A percentile compares a stretch with the other conserved stretches of the same genome.
Evolutionary conservation across 2,329 filamentous ascomycete genomes (phyloP).

Genomic region (Scedosporium dehoogii): DNA sequence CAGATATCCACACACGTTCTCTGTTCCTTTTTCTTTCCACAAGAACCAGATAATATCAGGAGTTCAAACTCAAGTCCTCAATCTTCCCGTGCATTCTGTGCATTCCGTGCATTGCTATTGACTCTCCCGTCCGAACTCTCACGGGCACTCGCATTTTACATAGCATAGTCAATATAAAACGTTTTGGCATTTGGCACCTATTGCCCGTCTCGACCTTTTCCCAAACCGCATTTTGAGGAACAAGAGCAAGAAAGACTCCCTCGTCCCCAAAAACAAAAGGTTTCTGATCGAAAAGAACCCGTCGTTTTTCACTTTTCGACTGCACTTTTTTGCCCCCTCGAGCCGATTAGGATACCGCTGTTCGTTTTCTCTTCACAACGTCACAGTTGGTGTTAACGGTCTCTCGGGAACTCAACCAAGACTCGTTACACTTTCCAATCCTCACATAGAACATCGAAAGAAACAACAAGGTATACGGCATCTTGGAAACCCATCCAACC

Average conservation of each 20-base stretch:
- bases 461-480: not conserved
- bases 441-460: not conserved
- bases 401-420: too few species aligned
- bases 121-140: not conserved
- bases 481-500: not conserved
- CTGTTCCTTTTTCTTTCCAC: not conserved
- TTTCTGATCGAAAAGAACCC: not conserved
- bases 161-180: conserved; percentile 7
- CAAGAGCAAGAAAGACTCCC: not conserved
- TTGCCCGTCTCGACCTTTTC: not conserved
- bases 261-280: not conserved
- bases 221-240: not conserved
- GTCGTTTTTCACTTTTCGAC: not conserved
- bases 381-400: too few species aligned
- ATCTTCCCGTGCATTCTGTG: not conserved
- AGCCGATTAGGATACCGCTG: not conserved
- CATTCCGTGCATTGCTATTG: not conserved
- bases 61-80: not conserved
- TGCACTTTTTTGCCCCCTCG: not conserved
- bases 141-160: not conserved
- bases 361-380: too few species aligned
- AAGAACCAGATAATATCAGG: not conserved
- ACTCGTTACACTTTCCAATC: not conserved
- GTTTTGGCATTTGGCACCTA: not conserved
- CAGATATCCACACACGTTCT: too few species aligned